Evolutionary conservation across 176 grass and related monocot genomes (phyloP).

Genomic region (Cymbopogon citratus): DNA sequence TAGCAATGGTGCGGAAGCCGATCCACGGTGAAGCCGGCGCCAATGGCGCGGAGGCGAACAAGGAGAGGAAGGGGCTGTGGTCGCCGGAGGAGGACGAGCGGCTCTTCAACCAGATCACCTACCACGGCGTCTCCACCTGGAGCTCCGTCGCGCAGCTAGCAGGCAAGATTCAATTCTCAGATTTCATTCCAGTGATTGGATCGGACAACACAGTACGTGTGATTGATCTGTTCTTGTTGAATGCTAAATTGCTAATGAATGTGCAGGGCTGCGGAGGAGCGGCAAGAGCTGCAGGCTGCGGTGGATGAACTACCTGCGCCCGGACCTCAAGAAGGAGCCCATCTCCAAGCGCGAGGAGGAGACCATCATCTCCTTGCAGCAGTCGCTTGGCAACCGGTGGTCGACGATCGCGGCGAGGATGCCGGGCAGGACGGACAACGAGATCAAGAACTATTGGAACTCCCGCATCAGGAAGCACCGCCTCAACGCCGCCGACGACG

Average conservation of each 20-base stretch:
- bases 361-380: slow-evolving; percentile 42
- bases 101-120: slow-evolving; percentile 38
- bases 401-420: slow-evolving; percentile 47
- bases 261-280: slow-evolving; percentile 37
- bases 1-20: slow-evolving; percentile 29
- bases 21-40: neutral
- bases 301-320: slow-evolving; percentile 96
- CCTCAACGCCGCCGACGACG: neutral
- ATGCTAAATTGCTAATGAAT: neutral
- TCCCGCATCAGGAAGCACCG: slow-evolving; percentile 58
- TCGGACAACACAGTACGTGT: neutral
- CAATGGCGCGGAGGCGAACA: neutral
- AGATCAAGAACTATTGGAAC: slow-evolving; percentile 76
- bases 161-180: neutral
- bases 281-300: slow-evolving; percentile 92
- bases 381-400: slow-evolving; percentile 50
- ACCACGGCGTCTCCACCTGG: slow-evolving; percentile 56
- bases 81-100: slow-evolving; percentile 60
- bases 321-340: slow-evolving; percentile 81
- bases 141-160: slow-evolving; percentile 56
- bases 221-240: neutral
- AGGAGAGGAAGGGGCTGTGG: slow-evolving; percentile 57
- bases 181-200: neutral
- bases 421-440: slow-evolving; percentile 66
- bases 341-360: slow-evolving; percentile 53